Evolutionary conservation across 2,329 filamentous ascomycete species (phyloP).

Genomic region (Fusarium sororula): DNA sequence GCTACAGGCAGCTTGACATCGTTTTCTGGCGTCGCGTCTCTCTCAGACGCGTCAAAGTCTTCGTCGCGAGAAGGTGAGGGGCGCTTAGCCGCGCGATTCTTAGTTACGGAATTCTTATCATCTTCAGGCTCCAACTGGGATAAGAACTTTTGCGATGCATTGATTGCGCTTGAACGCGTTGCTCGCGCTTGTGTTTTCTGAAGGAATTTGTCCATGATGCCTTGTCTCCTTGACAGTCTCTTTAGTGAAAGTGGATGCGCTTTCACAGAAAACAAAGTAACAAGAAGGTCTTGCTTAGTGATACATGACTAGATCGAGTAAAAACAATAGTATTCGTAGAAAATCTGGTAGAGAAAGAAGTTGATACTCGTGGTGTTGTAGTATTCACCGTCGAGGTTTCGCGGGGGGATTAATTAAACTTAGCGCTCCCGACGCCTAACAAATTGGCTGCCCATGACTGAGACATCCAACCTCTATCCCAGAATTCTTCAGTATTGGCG

Average conservation of each 20-base stretch:
- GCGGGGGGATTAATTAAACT: not conserved
- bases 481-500: not conserved
- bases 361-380: not conserved
- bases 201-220: conserved; percentile 10
- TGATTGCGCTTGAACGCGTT: conserved; percentile 33
- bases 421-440: not conserved
- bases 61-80: conserved; percentile 14
- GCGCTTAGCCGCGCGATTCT: conserved; percentile 21
- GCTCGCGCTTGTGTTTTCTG: conserved; percentile 17
- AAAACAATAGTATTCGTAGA: too few relatives aligned
- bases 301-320: not conserved
- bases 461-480: not conserved
- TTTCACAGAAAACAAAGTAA: not conserved
- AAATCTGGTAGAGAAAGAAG: not conserved
- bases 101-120: not conserved
- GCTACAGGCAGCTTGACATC: conserved; percentile 29
- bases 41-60: conserved; percentile 36
- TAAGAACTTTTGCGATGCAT: conserved; percentile 32
- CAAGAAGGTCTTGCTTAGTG: not conserved
- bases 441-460: not conserved
- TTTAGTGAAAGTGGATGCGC: not conserved
- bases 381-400: not conserved
- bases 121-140: conserved; percentile 29
- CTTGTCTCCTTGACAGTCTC: not conserved
- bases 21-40: conserved; percentile 31